These are phyloP conservation scores for Cyberlindnera petersonii DNA, from an alignment of 805 yeast species.

Conservation along the genomic window DNA sequence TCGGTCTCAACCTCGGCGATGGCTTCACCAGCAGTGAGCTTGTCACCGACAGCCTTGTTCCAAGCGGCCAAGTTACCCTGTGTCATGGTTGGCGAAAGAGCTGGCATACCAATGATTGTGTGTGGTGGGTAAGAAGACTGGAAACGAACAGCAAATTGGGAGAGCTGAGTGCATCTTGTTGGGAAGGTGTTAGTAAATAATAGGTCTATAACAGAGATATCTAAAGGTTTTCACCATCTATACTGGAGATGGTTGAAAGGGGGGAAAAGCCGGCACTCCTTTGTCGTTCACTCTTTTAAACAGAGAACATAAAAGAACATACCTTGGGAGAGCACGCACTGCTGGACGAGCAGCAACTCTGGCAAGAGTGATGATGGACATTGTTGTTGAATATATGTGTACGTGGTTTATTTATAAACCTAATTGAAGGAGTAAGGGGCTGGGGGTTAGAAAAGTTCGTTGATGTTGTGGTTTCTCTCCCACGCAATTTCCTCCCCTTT, in stretches of 20 bases:
- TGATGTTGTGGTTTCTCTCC: background rate
- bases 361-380: slow-evolving; percentile 13
- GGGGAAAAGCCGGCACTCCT: too few species aligned
- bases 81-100: slow-evolving; percentile 99
- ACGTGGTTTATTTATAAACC: too few species aligned
- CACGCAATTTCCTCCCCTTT: slow-evolving; percentile 2
- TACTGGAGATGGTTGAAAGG: too few species aligned
- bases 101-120: slow-evolving; percentile 94
- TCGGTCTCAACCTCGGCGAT: slow-evolving; percentile 97
- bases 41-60: slow-evolving; percentile 88
- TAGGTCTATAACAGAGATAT: too few species aligned
- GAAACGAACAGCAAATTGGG: slow-evolving; percentile 23
- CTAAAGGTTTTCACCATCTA: too few species aligned
- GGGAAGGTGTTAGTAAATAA: slow-evolving; percentile 10
- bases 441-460: too few species aligned
- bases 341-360: slow-evolving; percentile 17
- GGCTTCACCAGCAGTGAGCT: slow-evolving; percentile 86
- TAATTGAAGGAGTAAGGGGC: too few species aligned
- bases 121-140: slow-evolving; percentile 62
- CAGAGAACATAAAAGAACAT: too few species aligned
- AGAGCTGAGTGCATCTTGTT: slow-evolving; percentile 20
- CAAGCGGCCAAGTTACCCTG: slow-evolving; percentile 89
- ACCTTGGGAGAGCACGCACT: slow-evolving; percentile 17
- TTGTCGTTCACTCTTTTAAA: too few species aligned
- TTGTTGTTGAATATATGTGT: background rate